These are phyloP conservation scores for Phytophthora europaea DNA, from an alignment of 352 stramenopile species.

Conservation along the genomic window DNA sequence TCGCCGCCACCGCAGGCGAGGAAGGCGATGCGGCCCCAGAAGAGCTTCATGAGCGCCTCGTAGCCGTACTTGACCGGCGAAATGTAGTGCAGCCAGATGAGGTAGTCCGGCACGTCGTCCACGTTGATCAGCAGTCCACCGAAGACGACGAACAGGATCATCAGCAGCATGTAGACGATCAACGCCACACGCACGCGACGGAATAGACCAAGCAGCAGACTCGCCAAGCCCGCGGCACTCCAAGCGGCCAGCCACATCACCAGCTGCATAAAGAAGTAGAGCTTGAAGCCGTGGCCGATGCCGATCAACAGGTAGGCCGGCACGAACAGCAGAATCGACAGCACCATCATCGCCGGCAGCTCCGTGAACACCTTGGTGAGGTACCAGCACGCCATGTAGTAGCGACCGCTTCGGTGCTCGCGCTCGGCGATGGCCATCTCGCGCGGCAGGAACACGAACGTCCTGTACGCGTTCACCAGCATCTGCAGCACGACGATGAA, in stretches of 20 bases:
- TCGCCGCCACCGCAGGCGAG: constrained; percentile 34
- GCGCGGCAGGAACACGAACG: constrained; percentile 40
- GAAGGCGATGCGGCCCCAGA: constrained; percentile 40
- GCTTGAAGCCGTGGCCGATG: constrained; percentile 46
- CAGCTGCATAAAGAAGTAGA: constrained; percentile 64
- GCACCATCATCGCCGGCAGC: constrained; percentile 44
- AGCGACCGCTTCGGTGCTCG: constrained; percentile 40
- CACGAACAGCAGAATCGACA: constrained; percentile 54
- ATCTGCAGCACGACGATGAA: constrained; percentile 52
- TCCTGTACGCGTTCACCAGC: constrained; percentile 37
- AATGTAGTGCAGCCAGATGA: constrained; percentile 73
- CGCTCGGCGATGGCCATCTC: constrained; percentile 42
- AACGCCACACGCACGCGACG: constrained; percentile 40
- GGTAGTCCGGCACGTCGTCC: constrained; percentile 55
- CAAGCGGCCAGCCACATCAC: constrained; percentile 52
- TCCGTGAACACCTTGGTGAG: constrained; percentile 49
- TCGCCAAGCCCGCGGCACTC: constrained; percentile 42
- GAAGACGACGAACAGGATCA: constrained; percentile 55
- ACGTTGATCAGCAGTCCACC: constrained; percentile 59
- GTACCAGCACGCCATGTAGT: constrained; percentile 46
- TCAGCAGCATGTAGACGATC: constrained; percentile 41
- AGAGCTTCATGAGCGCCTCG: constrained; percentile 54
- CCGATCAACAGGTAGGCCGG: constrained; percentile 58
- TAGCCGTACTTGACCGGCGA: constrained; percentile 58
- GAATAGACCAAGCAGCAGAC: constrained; percentile 47